phyloP scores from a whole-genome alignment of 345 rosid species.

The Cardamine resedifolia region DNA sequence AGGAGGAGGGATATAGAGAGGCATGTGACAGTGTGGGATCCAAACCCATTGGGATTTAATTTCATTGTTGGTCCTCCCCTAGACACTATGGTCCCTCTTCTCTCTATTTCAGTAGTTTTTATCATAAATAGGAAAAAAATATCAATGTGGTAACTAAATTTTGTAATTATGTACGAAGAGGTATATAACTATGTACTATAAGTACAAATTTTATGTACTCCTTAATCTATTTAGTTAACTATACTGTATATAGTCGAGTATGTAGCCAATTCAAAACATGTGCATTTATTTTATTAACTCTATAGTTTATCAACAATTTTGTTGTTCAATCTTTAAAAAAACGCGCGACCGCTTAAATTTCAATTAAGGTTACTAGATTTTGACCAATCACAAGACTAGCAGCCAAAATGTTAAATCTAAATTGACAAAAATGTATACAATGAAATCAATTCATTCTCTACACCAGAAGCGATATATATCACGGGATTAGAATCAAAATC shows the following conservation, averaged over 20 bases:
- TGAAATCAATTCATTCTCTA: not conserved
- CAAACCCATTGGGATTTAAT: constrained; percentile 45
- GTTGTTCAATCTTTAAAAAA: not conserved
- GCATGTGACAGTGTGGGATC: constrained; percentile 62
- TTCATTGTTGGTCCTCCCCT: constrained; percentile 53
- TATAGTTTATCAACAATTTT: not conserved
- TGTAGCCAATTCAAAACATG: constrained; percentile 2
- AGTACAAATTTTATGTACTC: constrained; percentile 30
- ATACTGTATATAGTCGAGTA: not conserved
- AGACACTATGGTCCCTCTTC: constrained; percentile 57
- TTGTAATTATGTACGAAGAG: constrained; percentile 31
- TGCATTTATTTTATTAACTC: not conserved
- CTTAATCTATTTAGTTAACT: constrained; percentile 12
- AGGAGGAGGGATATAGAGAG: constrained; percentile 27
- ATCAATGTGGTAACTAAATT: constrained; percentile 27
- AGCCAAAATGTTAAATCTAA: not conserved
- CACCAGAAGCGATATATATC: not conserved
- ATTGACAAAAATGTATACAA: not conserved
- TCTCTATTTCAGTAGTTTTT: constrained; percentile 17
- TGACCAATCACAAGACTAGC: not conserved
- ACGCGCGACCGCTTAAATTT: not conserved
- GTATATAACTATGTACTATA: constrained; percentile 27
- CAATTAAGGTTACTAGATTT: not conserved
- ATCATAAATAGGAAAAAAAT: constrained; percentile 11
- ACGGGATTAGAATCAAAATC: not conserved